phyloP scores from a whole-genome alignment of 352 stramenopile genomes.

The Phytophthora megakarya region DNA sequence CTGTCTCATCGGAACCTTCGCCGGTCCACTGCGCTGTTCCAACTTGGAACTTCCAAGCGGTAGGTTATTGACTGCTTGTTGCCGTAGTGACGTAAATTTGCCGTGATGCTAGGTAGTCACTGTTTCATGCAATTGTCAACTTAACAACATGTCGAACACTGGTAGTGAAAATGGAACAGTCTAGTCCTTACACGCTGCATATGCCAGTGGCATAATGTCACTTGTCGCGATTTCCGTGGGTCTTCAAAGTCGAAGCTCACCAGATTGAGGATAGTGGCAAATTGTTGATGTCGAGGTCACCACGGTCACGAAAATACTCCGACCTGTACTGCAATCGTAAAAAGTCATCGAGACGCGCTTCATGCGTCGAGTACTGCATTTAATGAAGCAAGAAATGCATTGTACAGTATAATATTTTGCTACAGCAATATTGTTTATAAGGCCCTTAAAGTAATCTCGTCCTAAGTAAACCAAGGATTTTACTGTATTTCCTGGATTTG shows the following conservation, averaged over 20 bases:
- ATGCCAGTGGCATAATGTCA: too few species aligned
- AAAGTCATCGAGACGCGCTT: not conserved
- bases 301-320: conserved; percentile 5
- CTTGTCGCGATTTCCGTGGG: conserved; percentile 19
- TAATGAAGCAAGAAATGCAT: too few species aligned
- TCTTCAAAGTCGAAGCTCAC: not conserved
- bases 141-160: not conserved
- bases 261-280: not conserved
- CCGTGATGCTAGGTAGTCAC: not conserved
- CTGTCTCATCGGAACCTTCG: conserved; percentile 14
- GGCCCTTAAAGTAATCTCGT: not conserved
- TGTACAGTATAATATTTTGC: not conserved
- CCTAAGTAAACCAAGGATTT: not conserved
- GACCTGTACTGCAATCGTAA: not conserved
- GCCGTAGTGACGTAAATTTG: not conserved
- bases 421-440: not conserved
- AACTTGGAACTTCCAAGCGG: too few species aligned
- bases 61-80: conserved; percentile 7
- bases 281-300: conserved; percentile 4
- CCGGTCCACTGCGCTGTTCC: conserved; percentile 1
- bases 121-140: too few species aligned
- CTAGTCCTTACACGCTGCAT: not conserved
- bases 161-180: conserved; percentile 13
- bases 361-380: too few species aligned
- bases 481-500: not conserved